Percentiles rank a stretch among this genome's conserved stretches.
Evolutionary conservation across 108 stramenopile genomes (phyloP).

Genomic region (Seminavis robusta): DNA sequence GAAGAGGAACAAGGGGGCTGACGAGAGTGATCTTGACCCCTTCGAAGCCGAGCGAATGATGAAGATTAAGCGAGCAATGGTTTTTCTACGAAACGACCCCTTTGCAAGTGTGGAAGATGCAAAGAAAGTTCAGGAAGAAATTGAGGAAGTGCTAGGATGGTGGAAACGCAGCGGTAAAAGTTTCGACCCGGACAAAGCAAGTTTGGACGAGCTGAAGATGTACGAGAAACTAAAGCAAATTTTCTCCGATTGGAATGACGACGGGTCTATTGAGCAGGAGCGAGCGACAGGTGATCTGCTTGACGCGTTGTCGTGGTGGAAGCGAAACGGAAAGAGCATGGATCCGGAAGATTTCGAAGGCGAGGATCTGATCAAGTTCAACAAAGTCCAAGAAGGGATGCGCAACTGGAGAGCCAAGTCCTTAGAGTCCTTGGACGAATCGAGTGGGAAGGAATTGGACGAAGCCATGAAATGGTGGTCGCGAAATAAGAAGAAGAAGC

Average conservation of each 20-base stretch:
- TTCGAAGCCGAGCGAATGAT: slow-evolving; percentile 17
- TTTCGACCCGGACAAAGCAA: slow-evolving; percentile 4
- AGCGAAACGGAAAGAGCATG: slow-evolving; percentile 22
- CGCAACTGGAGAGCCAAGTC: slow-evolving; percentile 19
- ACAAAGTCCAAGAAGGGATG: slow-evolving; percentile 20
- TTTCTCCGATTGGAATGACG: slow-evolving; percentile 25
- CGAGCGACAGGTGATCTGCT: slow-evolving; percentile 20
- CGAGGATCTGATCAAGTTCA: slow-evolving; percentile 20
- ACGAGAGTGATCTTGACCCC: slow-evolving; percentile 15
- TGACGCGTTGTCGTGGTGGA: slow-evolving; percentile 29
- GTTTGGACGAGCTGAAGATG: slow-evolving; percentile 19
- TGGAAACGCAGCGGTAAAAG: slow-evolving; percentile 25
- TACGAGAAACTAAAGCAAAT: slow-evolving; percentile 40
- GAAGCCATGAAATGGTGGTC: slow-evolving; percentile 21
- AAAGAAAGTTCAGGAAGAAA: slow-evolving; percentile 15
- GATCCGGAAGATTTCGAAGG: slow-evolving; percentile 15
- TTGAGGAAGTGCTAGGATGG: slow-evolving; percentile 35
- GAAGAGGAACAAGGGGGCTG: slow-evolving; percentile 27
- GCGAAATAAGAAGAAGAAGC: slow-evolving; percentile 22
- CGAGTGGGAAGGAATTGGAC: no score
- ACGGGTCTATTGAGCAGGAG: slow-evolving; percentile 6
- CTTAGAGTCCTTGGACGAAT: no score
- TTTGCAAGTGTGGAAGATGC: slow-evolving; percentile 3
- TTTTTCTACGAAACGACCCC: neutral
- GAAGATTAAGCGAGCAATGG: slow-evolving; percentile 9